phyloP scores from a whole-genome alignment of 176 grass and related monocot species.

The Carex cristatella region DNA sequence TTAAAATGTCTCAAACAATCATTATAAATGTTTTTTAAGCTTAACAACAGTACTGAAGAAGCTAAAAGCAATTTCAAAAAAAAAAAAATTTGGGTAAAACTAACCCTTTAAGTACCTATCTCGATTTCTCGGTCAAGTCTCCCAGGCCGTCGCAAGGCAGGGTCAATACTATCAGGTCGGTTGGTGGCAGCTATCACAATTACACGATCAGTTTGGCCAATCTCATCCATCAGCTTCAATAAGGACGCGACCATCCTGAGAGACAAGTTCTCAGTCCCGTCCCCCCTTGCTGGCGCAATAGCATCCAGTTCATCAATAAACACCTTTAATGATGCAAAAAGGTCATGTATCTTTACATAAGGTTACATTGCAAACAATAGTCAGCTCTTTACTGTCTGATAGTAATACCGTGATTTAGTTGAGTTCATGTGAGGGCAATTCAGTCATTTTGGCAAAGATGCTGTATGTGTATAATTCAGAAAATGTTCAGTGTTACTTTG shows the following conservation, averaged over 20 bases:
- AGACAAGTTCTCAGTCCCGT: slow-evolving; percentile 76
- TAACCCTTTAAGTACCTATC: slow-evolving; percentile 61
- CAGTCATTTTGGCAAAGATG: background rate
- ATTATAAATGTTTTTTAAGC: background rate
- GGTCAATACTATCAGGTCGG: slow-evolving; percentile 76
- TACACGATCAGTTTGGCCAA: slow-evolving; percentile 58
- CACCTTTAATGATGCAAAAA: slow-evolving; percentile 38
- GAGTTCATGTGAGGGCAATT: background rate
- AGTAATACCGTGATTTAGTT: background rate
- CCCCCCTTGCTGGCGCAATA: slow-evolving; percentile 83
- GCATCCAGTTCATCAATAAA: slow-evolving; percentile 99
- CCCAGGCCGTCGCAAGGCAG: slow-evolving; percentile 62
- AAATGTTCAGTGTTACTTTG: background rate
- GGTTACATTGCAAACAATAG: background rate
- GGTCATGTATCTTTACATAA: background rate
- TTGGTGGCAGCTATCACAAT: slow-evolving; percentile 87
- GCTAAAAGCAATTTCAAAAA: background rate
- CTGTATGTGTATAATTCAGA: background rate
- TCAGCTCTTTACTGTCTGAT: background rate
- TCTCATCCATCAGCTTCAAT: slow-evolving; percentile 88
- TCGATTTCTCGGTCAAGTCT: slow-evolving; percentile 89
- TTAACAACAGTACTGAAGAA: slow-evolving; percentile 1
- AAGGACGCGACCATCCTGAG: slow-evolving; percentile 86
- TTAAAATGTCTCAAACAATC: background rate
- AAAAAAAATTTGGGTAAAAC: background rate